Percentiles rank a stretch among this genome's conserved stretches.
phyloP scores from a whole-genome alignment of 331 rosid species.

The Erythrophleum ivorense region DNA sequence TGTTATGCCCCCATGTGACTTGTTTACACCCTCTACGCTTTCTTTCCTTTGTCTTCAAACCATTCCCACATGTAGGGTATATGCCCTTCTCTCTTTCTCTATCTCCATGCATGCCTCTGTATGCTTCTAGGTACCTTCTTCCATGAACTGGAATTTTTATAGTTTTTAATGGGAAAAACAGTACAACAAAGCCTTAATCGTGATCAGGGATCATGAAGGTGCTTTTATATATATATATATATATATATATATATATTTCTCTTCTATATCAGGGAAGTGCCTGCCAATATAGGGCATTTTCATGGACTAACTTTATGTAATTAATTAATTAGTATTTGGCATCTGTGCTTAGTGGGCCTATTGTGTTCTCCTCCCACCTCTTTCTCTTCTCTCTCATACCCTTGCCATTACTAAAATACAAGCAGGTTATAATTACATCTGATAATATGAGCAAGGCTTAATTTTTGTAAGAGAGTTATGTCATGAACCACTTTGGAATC shows the following conservation, averaged over 20 bases:
- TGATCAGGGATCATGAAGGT: constrained; percentile 31
- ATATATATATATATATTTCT: not conserved
- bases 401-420: not conserved
- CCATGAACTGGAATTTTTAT: constrained; percentile 20
- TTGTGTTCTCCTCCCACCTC: not conserved
- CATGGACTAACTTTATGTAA: constrained; percentile 1
- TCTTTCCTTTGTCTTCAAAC: constrained; percentile 78
- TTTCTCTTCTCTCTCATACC: not conserved
- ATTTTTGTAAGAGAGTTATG: not conserved
- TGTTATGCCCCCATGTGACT: constrained; percentile 82
- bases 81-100: constrained; percentile 40
- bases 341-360: constrained; percentile 18
- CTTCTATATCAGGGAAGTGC: constrained; percentile 42
- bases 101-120: not conserved
- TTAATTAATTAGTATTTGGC: constrained; percentile 15
- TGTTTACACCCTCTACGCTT: constrained; percentile 72
- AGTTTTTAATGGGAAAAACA: not conserved
- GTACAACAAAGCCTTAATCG: constrained; percentile 32
- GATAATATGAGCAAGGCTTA: too few relatives aligned
- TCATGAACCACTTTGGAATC: not conserved
- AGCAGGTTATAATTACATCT: not conserved
- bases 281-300: constrained; percentile 44
- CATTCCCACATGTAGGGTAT: constrained; percentile 90
- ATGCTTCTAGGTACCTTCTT: constrained; percentile 47
- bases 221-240: not conserved